Base-by-base conservation (phyloP, 768 basidiomycete genomes). In the Suillus sp. region DNA sequence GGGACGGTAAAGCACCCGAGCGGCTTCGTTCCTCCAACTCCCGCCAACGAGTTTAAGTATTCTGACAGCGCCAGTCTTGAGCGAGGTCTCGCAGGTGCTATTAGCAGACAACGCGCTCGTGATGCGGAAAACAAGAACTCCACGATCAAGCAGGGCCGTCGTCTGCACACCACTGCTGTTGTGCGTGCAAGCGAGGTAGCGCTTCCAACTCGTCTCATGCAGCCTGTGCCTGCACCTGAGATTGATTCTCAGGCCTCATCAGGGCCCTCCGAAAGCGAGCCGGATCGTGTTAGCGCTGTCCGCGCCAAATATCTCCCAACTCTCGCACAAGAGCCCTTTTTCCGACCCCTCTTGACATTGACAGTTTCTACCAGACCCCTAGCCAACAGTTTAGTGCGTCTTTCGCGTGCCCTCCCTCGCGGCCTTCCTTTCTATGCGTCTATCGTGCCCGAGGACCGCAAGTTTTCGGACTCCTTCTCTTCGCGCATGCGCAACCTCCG, bases 21-120 rank as follows among this genome's bases (percentile, higher is more conserved):
- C 35, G 81, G 81, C 1, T 82, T 80, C 65, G 73, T 77, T 11
- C 80, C 80, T 2, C 80, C 80, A 2, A 81, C 80, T 1, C 75
- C 80, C 35, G 70, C 72, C 40, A 66, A 78, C 55, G 77, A 76
- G 10, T 81, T 80, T 69, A 72, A 69, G 53, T 61, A 69, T 20
- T 38, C 55, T 10, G 67, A 65, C 61, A 48, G 53, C 20, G 50
- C 50, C 30, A 67, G n/a, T 25, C 25, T 57, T 4, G 60, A 64
- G 27, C 64, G 67, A 59, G 73, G 68, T 30, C 64, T 71, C 50
- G 71, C 69, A 50, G 62, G 61, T 5, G 54, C 70, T 32, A 50
- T 35, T 8, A 55, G 57, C 20, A 67, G 62, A 45, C 69, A 61
- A 34, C 61, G 30, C 14, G 55, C 32, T 4, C 58, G 64, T 42